phyloP scores from a whole-genome alignment of 208 protist species.

The Blastocrithidia nonstop region DNA sequence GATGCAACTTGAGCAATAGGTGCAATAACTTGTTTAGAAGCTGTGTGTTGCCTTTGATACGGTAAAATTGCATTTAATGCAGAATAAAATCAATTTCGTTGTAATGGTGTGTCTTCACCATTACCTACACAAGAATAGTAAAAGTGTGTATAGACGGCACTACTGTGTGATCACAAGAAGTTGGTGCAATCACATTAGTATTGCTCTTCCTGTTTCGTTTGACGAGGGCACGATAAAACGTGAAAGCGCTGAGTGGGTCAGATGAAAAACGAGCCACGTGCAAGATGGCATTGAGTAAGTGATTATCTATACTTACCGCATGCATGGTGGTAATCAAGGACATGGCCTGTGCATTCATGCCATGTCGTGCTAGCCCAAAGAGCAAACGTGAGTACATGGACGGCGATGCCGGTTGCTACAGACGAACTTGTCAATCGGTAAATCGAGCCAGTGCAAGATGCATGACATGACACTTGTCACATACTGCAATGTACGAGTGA shows the following conservation, averaged over 20 bases:
- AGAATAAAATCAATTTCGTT: conserved; percentile 39
- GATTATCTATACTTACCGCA: conserved; percentile 24
- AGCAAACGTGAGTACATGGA: conserved; percentile 48
- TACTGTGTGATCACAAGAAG: conserved; percentile 4
- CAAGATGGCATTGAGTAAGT: conserved; percentile 56
- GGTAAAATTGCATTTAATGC: conserved; percentile 36
- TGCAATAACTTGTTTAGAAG: conserved; percentile 44
- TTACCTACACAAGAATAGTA: conserved; percentile 47
- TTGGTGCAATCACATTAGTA: neutral
- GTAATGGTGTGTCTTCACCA: conserved; percentile 11
- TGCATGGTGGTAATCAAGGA: conserved; percentile 43
- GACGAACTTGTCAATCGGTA: conserved; percentile 50
- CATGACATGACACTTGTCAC: conserved; percentile 38
- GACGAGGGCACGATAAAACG: conserved; percentile 37
- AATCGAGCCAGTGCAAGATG: conserved; percentile 61
- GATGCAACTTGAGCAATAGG: conserved; percentile 4
- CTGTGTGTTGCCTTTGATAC: conserved; percentile 23
- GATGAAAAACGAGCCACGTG: conserved; percentile 32
- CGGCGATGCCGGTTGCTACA: conserved; percentile 37
- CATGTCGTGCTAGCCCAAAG: conserved; percentile 38
- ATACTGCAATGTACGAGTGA: conserved; percentile 53
- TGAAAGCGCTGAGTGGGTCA: conserved; percentile 48
- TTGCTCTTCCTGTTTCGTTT: neutral
- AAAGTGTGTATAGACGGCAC: conserved; percentile 30
- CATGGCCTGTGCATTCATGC: conserved; percentile 39